phyloP scores from a whole-genome alignment of 768 basidiomycete genomes.

The Leccinum broughii region DNA sequence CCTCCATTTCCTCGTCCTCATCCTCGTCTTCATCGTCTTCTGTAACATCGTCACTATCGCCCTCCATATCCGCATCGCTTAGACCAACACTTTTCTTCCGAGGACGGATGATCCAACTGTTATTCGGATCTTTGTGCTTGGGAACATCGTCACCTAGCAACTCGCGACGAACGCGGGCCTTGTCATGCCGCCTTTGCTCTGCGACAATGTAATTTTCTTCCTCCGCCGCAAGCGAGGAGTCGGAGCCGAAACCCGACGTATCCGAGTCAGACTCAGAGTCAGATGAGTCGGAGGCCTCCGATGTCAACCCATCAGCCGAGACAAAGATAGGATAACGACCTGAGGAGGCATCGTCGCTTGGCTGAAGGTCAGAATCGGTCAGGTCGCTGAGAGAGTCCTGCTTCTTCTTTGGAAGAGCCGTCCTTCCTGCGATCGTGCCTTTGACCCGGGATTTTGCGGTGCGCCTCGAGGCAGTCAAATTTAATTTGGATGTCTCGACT shows the following conservation, averaged over 20 bases:
- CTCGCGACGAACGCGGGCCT: constrained; percentile 60
- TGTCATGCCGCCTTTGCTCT: constrained; percentile 45
- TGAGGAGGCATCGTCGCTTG: constrained; percentile 37
- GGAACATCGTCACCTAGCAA: constrained; percentile 54
- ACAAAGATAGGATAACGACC: constrained; percentile 66
- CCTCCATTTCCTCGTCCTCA: constrained; percentile 35
- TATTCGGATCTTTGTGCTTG: constrained; percentile 41
- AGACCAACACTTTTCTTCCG: constrained; percentile 68
- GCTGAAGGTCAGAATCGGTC: constrained; percentile 31
- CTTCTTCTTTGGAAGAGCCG: constrained; percentile 23
- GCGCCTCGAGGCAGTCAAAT: constrained; percentile 35
- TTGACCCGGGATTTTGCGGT: constrained; percentile 40
- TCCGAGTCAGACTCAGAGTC: constrained; percentile 39
- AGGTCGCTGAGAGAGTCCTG: constrained; percentile 16
- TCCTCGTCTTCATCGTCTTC: constrained; percentile 61
- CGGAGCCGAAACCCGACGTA: constrained; percentile 46
- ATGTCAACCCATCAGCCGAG: constrained; percentile 58
- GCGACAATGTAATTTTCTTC: constrained; percentile 60
- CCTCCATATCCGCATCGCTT: constrained; percentile 65
- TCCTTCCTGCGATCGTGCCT: constrained; percentile 34
- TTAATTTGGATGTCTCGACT: constrained; percentile 29
- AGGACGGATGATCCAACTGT: constrained; percentile 69
- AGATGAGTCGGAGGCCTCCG: constrained; percentile 47
- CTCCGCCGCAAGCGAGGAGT: constrained; percentile 59
- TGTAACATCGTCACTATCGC: constrained; percentile 56